phyloP scores from a whole-genome alignment of 768 basidiomycete genomes.

The Dendrothele bispora region DNA sequence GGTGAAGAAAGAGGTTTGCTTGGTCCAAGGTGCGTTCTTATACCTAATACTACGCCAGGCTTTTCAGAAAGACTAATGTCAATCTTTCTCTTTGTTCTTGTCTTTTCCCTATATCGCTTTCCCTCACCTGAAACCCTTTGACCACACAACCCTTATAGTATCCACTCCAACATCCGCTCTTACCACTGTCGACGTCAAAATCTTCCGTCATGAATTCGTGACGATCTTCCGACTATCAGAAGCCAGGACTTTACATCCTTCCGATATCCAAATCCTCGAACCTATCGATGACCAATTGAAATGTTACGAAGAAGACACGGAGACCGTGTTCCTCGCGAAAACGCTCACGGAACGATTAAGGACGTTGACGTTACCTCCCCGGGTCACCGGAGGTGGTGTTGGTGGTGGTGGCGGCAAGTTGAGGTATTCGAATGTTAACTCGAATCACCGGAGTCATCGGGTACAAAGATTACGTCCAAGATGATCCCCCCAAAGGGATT shows the following conservation, averaged over 20 bases:
- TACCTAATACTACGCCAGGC: neutral
- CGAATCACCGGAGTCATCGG: too few species aligned
- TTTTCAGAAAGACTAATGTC: too few species aligned
- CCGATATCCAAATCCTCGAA: conserved; percentile 53
- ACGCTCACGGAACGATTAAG: conserved; percentile 46
- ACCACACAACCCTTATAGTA: conserved; percentile 27
- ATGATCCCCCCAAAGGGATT: too few species aligned
- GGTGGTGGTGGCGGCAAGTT: too few species aligned
- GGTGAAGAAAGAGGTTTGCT: conserved; percentile 51
- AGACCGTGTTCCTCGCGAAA: conserved; percentile 58
- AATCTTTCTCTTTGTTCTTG: too few species aligned
- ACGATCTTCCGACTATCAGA: conserved; percentile 60
- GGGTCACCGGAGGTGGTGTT: too few species aligned
- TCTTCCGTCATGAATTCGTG: conserved; percentile 62
- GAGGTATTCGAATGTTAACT: too few species aligned
- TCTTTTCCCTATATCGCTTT: neutral
- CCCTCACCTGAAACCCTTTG: conserved; percentile 6
- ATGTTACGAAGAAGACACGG: conserved; percentile 59
- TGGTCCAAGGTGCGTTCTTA: conserved; percentile 67
- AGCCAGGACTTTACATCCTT: conserved; percentile 44
- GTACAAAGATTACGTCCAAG: too few species aligned
- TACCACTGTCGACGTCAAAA: conserved; percentile 48
- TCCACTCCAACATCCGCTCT: conserved; percentile 43
- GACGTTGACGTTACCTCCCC: conserved; percentile 36
- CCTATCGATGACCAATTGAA: conserved; percentile 45